Evolutionary conservation across 2,329 filamentous ascomycete species (phyloP).

Genomic region (Pseudogymnoascus sp.): DNA sequence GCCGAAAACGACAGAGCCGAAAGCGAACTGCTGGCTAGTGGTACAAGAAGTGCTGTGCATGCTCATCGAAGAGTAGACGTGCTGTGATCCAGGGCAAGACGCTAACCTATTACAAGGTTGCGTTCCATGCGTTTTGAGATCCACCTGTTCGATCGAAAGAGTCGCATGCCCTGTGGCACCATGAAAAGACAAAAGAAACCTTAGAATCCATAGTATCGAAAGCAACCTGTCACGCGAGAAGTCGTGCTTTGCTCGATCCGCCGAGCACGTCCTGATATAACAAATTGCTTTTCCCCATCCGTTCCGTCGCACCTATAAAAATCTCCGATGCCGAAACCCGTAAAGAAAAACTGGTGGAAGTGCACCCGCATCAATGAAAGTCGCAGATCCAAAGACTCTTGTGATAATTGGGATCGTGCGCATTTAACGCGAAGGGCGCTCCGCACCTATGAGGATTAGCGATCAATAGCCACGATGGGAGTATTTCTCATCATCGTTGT

Average conservation of each 20-base stretch:
- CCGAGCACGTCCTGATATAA: conserved; percentile 23
- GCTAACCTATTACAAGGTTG: conserved; percentile 20
- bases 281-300: conserved; percentile 26
- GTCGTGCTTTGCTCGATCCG: conserved; percentile 22
- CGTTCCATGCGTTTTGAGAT: conserved; percentile 23
- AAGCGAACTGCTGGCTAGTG: conserved; percentile 29
- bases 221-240: conserved; percentile 19
- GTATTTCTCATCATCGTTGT: conserved; percentile 29
- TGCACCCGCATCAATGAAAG: conserved; percentile 31
- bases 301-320: conserved; percentile 29
- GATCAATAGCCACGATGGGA: conserved; percentile 29
- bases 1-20: conserved; percentile 25
- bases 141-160: conserved; percentile 26
- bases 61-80: conserved; percentile 27
- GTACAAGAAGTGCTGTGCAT: conserved; percentile 30
- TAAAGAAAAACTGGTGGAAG: conserved; percentile 25
- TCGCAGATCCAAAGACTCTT: conserved; percentile 29
- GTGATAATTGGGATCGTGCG: conserved; percentile 27
- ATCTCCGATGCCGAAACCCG: conserved; percentile 27
- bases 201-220: conserved; percentile 25
- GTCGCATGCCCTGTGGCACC: conserved; percentile 25
- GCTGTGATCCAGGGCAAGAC: conserved; percentile 27
- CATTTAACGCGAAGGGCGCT: conserved; percentile 31
- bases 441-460: conserved; percentile 30
- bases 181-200: conserved; percentile 28